Conservation (phyloP, 2,329 filamentous ascomycete species). For the Pestalotiopsis sp. region DNA sequence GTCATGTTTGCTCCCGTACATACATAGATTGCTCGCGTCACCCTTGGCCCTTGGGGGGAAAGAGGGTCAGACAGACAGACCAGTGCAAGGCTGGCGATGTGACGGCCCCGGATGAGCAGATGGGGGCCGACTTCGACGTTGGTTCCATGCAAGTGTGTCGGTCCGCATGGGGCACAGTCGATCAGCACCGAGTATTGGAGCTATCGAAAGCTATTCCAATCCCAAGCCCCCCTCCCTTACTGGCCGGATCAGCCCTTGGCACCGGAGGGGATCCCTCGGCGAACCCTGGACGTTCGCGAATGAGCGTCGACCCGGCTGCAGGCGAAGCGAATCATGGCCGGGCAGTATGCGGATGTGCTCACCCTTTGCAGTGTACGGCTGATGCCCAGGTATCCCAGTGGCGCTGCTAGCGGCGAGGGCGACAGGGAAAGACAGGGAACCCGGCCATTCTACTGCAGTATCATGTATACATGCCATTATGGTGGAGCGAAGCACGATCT, state of each 20-base stretch:
- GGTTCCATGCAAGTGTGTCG: neutral
- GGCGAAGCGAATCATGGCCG: neutral
- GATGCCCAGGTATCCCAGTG: neutral
- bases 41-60: neutral
- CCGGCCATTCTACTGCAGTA: neutral
- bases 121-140: neutral
- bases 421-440: neutral
- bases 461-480: neutral
- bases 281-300: neutral
- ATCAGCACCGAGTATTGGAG: neutral
- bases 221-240: neutral
- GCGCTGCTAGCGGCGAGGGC: neutral
- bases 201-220: neutral
- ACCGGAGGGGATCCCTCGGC: neutral
- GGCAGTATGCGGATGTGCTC: neutral
- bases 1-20: slow-evolving; percentile 2
- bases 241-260: neutral
- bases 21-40: neutral
- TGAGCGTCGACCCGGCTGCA: neutral
- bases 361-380: neutral
- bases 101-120: neutral
- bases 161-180: neutral
- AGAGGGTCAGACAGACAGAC: neutral
- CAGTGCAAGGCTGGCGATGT: neutral
- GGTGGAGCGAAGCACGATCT: neutral